Evolutionary conservation across 1,284 basidiomycete species (phyloP).

Genomic region (Cystobasidium sp.): DNA sequence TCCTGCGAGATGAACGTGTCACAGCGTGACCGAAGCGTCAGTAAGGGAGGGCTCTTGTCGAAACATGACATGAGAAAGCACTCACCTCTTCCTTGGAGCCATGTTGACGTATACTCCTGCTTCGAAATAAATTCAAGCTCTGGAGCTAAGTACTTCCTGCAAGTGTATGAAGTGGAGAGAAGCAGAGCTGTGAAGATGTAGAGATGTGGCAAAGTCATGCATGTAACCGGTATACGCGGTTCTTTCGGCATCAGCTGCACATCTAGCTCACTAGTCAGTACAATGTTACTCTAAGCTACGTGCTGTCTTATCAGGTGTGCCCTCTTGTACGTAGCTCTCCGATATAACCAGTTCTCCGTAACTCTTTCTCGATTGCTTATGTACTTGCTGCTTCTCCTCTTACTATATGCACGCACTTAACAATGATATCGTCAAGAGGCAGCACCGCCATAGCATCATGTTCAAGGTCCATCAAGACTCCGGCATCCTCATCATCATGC

Average conservation of each 20-base stretch:
- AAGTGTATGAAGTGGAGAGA: not conserved
- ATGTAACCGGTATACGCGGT: not conserved
- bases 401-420: not conserved
- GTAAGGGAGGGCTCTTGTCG: no score
- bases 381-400: no score
- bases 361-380: no score
- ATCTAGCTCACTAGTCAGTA: no score
- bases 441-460: conserved; percentile 10
- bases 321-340: no score
- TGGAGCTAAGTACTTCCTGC: not conserved
- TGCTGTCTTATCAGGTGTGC: no score
- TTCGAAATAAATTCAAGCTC: no score
- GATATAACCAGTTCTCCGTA: no score
- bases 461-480: conserved; percentile 16
- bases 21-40: not conserved
- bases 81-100: conserved; percentile 15
- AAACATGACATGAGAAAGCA: not conserved
- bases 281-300: no score
- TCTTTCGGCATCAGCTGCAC: not conserved
- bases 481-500: no score
- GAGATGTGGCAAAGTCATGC: not conserved
- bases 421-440: conserved; percentile 1
- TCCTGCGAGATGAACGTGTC: not conserved
- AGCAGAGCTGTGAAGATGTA: conserved; percentile 12
- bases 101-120: not conserved